Conservation (phyloP, 2,329 filamentous ascomycete genomes). For the Colletotrichum tofieldiae region DNA sequence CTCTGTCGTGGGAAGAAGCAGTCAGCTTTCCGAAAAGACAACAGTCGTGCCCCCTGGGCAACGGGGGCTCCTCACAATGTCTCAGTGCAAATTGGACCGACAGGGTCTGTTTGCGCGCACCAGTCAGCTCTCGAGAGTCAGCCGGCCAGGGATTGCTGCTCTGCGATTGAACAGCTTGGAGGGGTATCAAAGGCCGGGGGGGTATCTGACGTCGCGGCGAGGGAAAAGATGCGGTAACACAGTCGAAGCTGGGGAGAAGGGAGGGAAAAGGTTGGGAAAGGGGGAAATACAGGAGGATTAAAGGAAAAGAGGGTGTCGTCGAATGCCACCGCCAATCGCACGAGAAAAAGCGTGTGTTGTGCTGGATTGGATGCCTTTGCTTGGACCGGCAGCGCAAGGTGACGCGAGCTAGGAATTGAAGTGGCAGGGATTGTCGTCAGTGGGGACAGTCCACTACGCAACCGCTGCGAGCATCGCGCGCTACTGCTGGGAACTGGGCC, state of each 20-base stretch:
- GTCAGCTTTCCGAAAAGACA: conserved; percentile 14
- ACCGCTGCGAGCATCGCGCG: conserved; percentile 28
- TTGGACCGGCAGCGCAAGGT: conserved; percentile 33
- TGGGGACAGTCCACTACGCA: conserved; percentile 25
- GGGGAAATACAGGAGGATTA: conserved; percentile 3
- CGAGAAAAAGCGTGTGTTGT: conserved; percentile 26
- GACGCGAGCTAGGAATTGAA: conserved; percentile 38
- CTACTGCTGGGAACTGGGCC: conserved; percentile 9
- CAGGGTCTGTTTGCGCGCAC: conserved; percentile 31
- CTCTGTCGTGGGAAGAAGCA: conserved; percentile 27
- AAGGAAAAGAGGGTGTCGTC: conserved; percentile 36
- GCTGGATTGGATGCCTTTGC: conserved; percentile 36
- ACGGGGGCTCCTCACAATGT: conserved; percentile 37
- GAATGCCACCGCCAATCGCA: conserved; percentile 33
- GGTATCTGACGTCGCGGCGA: conserved; percentile 23
- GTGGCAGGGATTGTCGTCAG: conserved; percentile 33
- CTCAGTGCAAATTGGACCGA: conserved; percentile 37
- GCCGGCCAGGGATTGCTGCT: not conserved
- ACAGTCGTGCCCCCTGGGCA: conserved; percentile 16
- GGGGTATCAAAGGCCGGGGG: conserved; percentile 20
- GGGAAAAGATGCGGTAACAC: not conserved
- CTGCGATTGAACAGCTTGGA: conserved; percentile 18
- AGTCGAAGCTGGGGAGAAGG: not conserved
- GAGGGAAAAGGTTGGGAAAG: not conserved
- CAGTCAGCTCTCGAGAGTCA: conserved; percentile 21